Base-by-base conservation (phyloP, 148 eudicot genomes). In the Vaccinium myrtillus region DNA sequence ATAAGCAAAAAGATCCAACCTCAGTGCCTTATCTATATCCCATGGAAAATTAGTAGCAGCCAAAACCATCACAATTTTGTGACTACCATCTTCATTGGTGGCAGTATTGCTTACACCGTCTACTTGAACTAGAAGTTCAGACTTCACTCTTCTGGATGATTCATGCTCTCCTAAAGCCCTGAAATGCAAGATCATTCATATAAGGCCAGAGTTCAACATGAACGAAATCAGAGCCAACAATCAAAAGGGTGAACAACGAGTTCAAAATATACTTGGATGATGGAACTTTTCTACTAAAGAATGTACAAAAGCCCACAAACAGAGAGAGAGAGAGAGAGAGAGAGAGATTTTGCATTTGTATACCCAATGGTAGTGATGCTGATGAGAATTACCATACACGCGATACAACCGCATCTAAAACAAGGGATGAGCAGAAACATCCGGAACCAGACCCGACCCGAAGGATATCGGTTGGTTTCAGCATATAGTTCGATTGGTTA, bases 121-220 rank as follows among this genome's bases (percentile, higher is more conserved):
- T 65, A 97, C 98, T 90, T 97, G 99, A 87, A 97, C 99, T 82
- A 97, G 95, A 83, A 97, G 91, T 87, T 97, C 99, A 87, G 99
- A 97, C 85, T 97, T 97, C 79, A 97, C 99, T 88, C 98, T 94
- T 86, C 99, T 91, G 16, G 99, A 97, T 86, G 99, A 97, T 86
- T 97, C 99, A 84, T 97, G 99, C 87, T 97, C 99, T 77, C 99
- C 99, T 51, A 98, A 97, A 87, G 98, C 99, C 91, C 99, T 97
- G 90, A 53, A 83, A 56, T 82, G 54, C 12, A 67, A 84, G 77
- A 10, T 43, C 39, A 58, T 27, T 79, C 63, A 70, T 21, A 70
- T 78, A 67, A 84, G 36, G 59, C 21, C 84, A 81, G 63, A 78
- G 48, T 49, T 19, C 10, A 21, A 39, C 9, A 81, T 3, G 16